These are phyloP conservation scores for Ochromonas danica DNA, from an alignment of 108 stramenopile genomes.

Conservation along the genomic window DNA sequence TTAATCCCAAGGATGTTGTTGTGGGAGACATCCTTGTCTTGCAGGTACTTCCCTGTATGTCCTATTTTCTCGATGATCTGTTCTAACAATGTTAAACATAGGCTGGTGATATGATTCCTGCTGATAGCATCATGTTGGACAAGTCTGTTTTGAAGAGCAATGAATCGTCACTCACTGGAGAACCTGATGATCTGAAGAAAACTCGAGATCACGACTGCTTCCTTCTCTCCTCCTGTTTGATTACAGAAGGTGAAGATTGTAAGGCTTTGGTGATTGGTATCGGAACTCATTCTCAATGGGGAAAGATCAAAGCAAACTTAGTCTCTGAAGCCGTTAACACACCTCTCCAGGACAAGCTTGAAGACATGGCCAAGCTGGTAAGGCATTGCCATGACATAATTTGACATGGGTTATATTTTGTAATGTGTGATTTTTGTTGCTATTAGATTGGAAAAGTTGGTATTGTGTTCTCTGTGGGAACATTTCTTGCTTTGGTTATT, in stretches of 20 bases:
- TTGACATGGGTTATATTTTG: neutral
- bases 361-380: constrained; percentile 46
- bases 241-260: constrained; percentile 34
- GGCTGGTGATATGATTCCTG: constrained; percentile 25
- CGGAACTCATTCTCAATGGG: constrained; percentile 49
- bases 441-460: constrained; percentile 22
- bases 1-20: constrained; percentile 12
- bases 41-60: constrained; percentile 8
- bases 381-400: neutral
- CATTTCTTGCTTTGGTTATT: constrained; percentile 44
- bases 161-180: constrained; percentile 25
- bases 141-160: too few relatives aligned
- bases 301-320: constrained; percentile 55
- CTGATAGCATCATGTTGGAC: constrained; percentile 9
- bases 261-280: constrained; percentile 36
- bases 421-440: neutral
- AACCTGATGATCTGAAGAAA: constrained; percentile 33
- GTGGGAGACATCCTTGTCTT: constrained; percentile 8
- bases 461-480: constrained; percentile 37
- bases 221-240: constrained; percentile 38
- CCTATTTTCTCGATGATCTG: neutral
- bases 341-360: constrained; percentile 57
- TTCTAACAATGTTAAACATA: neutral
- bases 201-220: constrained; percentile 40
- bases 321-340: constrained; percentile 45